Base-by-base conservation (phyloP, 2,329 filamentous ascomycete genomes). In the Exophiala dermatitidis region DNA sequence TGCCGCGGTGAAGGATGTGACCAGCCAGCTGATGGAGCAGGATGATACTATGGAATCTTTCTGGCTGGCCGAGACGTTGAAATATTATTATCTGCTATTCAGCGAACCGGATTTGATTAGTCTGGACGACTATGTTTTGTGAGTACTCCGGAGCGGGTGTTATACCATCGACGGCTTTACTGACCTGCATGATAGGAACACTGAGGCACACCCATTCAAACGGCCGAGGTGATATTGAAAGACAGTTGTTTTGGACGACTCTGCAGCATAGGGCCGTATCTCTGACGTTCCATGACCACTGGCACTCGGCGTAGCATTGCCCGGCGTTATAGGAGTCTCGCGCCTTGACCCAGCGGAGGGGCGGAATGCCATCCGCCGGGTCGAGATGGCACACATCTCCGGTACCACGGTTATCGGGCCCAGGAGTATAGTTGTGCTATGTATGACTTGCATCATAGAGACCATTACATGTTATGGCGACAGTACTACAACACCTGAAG, bases 11-110 rank as follows among this genome's bases (percentile, higher is more conserved):
- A 72, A 77, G 54, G 84, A 89, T 62, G 82, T 89, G 29, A 84
- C 78, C 40, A 71, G 72, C 41, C 68, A 71, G 54, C 68, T 64
- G 9, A 72, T 73, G 3, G 62, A 61, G 8, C 67, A 72, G 30
- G 62, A 75, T 53, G 82, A 87, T 64, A 77, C 77, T 48, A 87
- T 88, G 84, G 84, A 88, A 72, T 86, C 82, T 57, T 88, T 88
- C 67, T 88, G 85, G 84, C 73, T 86, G 36, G 72, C 71, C 3
- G 72, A 75, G 66, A 74, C 72, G 6, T 59, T 75, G 47, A 75
- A 75, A 58, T 75, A 75, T 58, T 74, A 73, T 58, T 75, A 74
- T 56, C 64, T 75, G 28, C 63, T 75, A 33, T 75, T 73, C 63
- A 72, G 71, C 51, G 71, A 74, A 36, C 69, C 72, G 6, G 65